Evolutionary conservation across 1,139 yeast species (phyloP).

Genomic region (Geotrichum histeridarum): DNA sequence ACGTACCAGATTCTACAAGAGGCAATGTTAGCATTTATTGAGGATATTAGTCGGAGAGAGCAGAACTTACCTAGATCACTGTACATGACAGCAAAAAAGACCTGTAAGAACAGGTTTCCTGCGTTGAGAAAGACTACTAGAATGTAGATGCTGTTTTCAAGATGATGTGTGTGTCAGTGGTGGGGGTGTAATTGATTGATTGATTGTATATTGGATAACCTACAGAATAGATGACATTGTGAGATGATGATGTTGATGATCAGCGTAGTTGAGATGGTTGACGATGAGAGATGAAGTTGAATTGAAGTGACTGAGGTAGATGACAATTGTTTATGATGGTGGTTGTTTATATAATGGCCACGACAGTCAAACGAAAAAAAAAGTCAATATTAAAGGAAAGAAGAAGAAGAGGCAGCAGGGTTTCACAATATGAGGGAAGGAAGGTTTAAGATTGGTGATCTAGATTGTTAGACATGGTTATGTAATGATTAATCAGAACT

Average conservation of each 20-base stretch:
- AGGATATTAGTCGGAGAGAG: neutral
- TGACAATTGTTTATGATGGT: no score
- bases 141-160: constrained; percentile 26
- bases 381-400: no score
- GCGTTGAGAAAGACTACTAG: constrained; percentile 68
- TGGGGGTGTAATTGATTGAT: neutral
- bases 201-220: neutral
- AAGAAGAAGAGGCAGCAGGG: no score
- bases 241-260: neutral
- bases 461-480: no score
- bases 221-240: constrained; percentile 10
- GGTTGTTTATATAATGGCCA: no score
- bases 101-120: constrained; percentile 77
- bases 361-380: no score
- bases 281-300: no score
- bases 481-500: no score
- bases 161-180: neutral
- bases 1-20: constrained; percentile 25
- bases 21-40: neutral
- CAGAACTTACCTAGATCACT: constrained; percentile 57
- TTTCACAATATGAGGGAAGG: no score
- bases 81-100: constrained; percentile 81
- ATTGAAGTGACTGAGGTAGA: neutral
- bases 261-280: neutral
- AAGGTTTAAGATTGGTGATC: no score